These are phyloP conservation scores for Cryptococcus sp. DNA, from an alignment of 1,284 basidiomycete genomes.

Conservation along the genomic window DNA sequence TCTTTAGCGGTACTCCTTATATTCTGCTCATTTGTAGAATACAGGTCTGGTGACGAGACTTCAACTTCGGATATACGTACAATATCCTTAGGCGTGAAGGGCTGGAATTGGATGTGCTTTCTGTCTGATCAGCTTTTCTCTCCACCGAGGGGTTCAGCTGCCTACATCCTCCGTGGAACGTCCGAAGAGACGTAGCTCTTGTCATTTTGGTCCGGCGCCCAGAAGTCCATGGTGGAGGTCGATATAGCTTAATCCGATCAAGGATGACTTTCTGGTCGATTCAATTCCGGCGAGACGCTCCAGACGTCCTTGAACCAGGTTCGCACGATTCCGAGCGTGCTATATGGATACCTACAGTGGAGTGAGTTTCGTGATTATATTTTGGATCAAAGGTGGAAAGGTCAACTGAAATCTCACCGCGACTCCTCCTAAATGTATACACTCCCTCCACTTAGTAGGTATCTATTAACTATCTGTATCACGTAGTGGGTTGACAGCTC, in stretches of 20 bases:
- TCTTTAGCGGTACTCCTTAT: constrained; percentile 70
- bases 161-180: constrained; percentile 84
- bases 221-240: constrained; percentile 13
- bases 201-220: constrained; percentile 33
- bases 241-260: no score
- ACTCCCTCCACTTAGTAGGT: no score
- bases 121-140: constrained; percentile 49
- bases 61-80: constrained; percentile 93
- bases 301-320: no score
- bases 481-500: no score
- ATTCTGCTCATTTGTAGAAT: constrained; percentile 56
- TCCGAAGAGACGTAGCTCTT: constrained; percentile 84
- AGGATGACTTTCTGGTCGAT: no score
- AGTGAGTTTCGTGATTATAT: not conserved
- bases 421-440: no score
- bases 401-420: no score
- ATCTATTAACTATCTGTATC: no score
- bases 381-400: not conserved
- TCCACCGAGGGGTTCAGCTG: not conserved
- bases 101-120: constrained; percentile 89
- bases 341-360: no score
- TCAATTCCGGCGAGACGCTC: no score
- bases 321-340: no score
- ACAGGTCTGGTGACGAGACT: constrained; percentile 84
- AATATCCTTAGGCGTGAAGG: constrained; percentile 85